These are phyloP conservation scores for Fusarium nisikadoi DNA, from an alignment of 2,329 filamentous ascomycete species.

Conservation along the genomic window DNA sequence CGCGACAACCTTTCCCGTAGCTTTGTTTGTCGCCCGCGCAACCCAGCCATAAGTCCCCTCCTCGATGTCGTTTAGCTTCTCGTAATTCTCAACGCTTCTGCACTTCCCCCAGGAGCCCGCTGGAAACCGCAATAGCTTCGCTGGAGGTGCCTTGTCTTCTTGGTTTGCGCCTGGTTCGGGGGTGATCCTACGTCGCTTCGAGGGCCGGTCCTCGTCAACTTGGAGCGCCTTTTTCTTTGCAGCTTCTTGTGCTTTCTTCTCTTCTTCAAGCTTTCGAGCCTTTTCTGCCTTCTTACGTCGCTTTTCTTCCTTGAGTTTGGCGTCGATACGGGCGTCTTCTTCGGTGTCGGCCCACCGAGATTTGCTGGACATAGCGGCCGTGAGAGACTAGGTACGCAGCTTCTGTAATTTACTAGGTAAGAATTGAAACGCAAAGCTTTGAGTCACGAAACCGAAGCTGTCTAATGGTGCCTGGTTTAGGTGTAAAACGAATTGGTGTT, in stretches of 20 bases:
- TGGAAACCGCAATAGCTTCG: slow-evolving; percentile 77
- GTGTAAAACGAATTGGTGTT: neutral
- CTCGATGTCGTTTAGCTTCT: slow-evolving; percentile 95
- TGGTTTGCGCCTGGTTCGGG: slow-evolving; percentile 53
- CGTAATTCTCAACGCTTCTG: slow-evolving; percentile 86
- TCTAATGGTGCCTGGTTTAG: neutral
- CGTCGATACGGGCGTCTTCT: slow-evolving; percentile 80
- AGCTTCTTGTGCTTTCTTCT: slow-evolving; percentile 50
- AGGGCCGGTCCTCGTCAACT: slow-evolving; percentile 55
- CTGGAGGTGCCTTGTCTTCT: slow-evolving; percentile 37
- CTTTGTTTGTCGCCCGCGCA: slow-evolving; percentile 79
- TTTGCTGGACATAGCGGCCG: slow-evolving; percentile 66
- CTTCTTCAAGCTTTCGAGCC: slow-evolving; percentile 72
- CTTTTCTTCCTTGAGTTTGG: slow-evolving; percentile 86
- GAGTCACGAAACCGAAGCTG: neutral
- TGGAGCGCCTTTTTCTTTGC: slow-evolving; percentile 29
- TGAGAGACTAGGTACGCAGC: neutral
- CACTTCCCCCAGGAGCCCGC: slow-evolving; percentile 74
- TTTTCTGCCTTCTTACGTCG: slow-evolving; percentile 85
- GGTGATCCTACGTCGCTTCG: slow-evolving; percentile 70
- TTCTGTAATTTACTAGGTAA: neutral
- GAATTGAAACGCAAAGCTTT: neutral
- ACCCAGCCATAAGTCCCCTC: slow-evolving; percentile 98
- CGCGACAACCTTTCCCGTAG: slow-evolving; percentile 84
- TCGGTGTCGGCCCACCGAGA: slow-evolving; percentile 92